These are phyloP conservation scores for Citrus unshiu DNA, from an alignment of 345 rosid species.

Conservation along the genomic window DNA sequence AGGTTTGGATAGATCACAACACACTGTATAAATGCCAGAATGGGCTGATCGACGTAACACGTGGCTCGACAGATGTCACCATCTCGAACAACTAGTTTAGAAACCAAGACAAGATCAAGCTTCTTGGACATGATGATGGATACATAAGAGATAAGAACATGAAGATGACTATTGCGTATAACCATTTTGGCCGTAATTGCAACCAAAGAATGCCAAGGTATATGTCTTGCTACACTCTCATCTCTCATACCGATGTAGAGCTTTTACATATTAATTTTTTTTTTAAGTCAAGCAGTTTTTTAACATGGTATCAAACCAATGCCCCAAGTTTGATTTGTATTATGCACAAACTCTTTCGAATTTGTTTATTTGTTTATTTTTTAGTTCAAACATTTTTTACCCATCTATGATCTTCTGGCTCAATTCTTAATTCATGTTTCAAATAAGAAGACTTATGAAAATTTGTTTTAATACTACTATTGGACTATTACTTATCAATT, in stretches of 20 bases:
- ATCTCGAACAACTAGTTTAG: conserved; percentile 77
- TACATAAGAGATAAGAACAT: conserved; percentile 50
- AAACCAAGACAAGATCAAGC: conserved; percentile 85
- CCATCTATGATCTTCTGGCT: too few species aligned
- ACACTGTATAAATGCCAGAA: conserved; percentile 53
- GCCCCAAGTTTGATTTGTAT: too few species aligned
- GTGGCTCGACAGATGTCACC: conserved; percentile 57
- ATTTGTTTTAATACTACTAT: too few species aligned
- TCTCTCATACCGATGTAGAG: not conserved
- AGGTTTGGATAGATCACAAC: conserved; percentile 66
- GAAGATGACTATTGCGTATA: conserved; percentile 63
- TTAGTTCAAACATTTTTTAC: too few species aligned
- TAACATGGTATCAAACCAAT: too few species aligned
- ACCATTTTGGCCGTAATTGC: conserved; percentile 86
- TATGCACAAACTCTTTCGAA: too few species aligned
- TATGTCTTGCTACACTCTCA: not conserved
- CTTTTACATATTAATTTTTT: too few species aligned
- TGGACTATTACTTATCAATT: too few species aligned
- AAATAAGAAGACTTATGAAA: too few species aligned
- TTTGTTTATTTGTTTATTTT: too few species aligned
- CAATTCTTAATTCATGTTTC: too few species aligned
- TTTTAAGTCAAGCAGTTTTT: too few species aligned
- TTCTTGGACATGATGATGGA: conserved; percentile 72
- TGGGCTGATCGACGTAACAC: conserved; percentile 63
- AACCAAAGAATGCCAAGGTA: conserved; percentile 88